Conservation (phyloP, 1,284 basidiomycete genomes). For the Pseudomicrostroma phylloplanum region DNA sequence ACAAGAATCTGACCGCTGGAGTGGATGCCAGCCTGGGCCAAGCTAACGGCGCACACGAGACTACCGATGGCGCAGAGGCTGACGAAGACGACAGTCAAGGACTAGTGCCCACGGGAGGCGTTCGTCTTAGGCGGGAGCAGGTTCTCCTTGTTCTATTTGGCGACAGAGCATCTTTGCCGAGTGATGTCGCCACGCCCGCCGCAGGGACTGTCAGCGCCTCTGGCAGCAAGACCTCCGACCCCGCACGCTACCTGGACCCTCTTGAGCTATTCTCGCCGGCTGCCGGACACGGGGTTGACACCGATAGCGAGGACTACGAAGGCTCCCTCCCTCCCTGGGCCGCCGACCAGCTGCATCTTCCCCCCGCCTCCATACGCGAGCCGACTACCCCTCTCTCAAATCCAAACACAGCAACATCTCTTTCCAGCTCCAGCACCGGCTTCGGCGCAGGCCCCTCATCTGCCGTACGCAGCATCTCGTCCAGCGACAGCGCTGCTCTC, state of each 20-base stretch:
- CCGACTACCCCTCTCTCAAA: no score
- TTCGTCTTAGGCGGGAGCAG: constrained; percentile 16
- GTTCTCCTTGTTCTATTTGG: constrained; percentile 19
- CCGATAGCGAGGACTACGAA: background rate
- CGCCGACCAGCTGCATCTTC: background rate
- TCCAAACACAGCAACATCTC: background rate
- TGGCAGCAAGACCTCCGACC: background rate
- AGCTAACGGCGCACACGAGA: background rate
- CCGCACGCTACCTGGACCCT: background rate
- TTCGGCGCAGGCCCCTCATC: background rate
- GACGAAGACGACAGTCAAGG: constrained; percentile 14
- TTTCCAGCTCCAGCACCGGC: background rate
- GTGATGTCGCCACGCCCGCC: no score
- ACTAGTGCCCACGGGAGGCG: constrained; percentile 1
- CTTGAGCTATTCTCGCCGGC: background rate
- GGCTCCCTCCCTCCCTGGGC: background rate
- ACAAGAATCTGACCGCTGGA: constrained; percentile 29
- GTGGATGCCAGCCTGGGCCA: background rate
- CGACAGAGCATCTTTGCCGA: background rate
- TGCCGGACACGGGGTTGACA: no score
- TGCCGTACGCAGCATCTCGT: background rate
- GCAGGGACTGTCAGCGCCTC: no score
- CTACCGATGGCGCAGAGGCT: background rate
- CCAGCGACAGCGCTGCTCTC: background rate
- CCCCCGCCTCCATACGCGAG: constrained; percentile 1